Evolutionary conservation across 176 grass and related monocot genomes (phyloP), one percentile per base, ranked within the genome.

Genomic region (Bothriochloa decipiens): DNA sequence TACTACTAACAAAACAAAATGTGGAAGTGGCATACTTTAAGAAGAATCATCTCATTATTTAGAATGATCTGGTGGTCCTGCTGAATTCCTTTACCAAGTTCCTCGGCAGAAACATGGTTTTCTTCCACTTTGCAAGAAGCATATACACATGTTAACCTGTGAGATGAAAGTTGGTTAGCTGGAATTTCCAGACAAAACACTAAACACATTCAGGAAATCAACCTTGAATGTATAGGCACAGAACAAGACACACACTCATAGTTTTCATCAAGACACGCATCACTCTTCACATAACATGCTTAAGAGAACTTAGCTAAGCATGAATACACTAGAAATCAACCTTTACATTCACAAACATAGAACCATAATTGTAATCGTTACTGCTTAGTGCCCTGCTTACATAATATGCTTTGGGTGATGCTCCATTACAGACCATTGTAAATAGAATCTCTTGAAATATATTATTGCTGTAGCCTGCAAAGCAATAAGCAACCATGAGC

Each of bases 101-200:
- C 96, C 87, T 98, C 96, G 41, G 96, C 93, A 46, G 96, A 98
- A 73, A 98, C 93, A 72, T 98, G 96, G 86, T 98, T 98, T 88
- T 98, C 96, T 91, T 95, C 96, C 74, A 98, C 91, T 94, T 95
- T 98, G 73, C 96, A 98, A 70, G 96, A 93, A 85, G 89, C 60
- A 90, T 95, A 98, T 92, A 98, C 86, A 85, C 96, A 98, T 86
- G 96, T 95, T 91, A 98, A 87, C 96, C 96, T 98, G 84, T 85
- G 74, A 82, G 82, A 69, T 25, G 0, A 85, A 84, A 91, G 77
- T 36, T 61, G 27, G 10, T 72, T 72, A 67, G 55, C 29, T 41
- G 32, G 16, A 70, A 85, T 72, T 70, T 81, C 64, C 32, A 50
- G 22, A 79, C 6, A 53, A 84, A 67, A 49, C 57, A 79, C 57